These are phyloP conservation scores for Primulina tabacum DNA, from an alignment of 257 asterid species.

Conservation along the genomic window DNA sequence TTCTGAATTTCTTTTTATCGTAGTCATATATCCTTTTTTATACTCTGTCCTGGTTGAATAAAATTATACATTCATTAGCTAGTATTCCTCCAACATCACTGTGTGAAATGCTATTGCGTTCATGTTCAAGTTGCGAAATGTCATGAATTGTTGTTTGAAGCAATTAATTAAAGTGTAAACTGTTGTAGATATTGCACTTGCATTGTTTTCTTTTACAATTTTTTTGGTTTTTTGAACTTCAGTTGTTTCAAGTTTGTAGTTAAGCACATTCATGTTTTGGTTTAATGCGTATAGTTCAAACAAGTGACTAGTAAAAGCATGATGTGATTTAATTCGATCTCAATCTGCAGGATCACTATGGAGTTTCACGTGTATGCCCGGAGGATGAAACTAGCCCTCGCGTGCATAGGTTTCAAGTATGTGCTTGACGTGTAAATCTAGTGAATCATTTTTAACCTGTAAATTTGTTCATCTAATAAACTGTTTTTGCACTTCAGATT, in stretches of 20 bases:
- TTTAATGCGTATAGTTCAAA: slow-evolving; percentile 12
- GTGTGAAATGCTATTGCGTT: background rate
- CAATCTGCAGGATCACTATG: slow-evolving; percentile 59
- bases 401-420: slow-evolving; percentile 69
- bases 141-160: slow-evolving; percentile 22
- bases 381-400: slow-evolving; percentile 71
- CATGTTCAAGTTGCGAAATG: slow-evolving; percentile 5
- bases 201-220: slow-evolving; percentile 13
- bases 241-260: slow-evolving; percentile 2
- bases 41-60: slow-evolving; percentile 13
- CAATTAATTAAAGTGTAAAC: slow-evolving; percentile 17
- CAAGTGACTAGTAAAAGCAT: slow-evolving; percentile 12
- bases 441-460: slow-evolving; percentile 9
- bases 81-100: slow-evolving; percentile 2
- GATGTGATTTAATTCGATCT: slow-evolving; percentile 24
- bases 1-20: no score
- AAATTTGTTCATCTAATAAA: slow-evolving; percentile 11
- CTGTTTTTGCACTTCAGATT: slow-evolving; percentile 4
- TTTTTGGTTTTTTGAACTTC: slow-evolving; percentile 7
- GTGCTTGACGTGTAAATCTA: slow-evolving; percentile 25
- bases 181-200: background rate
- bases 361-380: slow-evolving; percentile 50
- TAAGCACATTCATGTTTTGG: slow-evolving; percentile 13
- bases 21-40: background rate
- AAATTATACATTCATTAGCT: slow-evolving; percentile 13